phyloP scores from a whole-genome alignment of 129 eudicot genomes.

The Tagetes patula region DNA sequence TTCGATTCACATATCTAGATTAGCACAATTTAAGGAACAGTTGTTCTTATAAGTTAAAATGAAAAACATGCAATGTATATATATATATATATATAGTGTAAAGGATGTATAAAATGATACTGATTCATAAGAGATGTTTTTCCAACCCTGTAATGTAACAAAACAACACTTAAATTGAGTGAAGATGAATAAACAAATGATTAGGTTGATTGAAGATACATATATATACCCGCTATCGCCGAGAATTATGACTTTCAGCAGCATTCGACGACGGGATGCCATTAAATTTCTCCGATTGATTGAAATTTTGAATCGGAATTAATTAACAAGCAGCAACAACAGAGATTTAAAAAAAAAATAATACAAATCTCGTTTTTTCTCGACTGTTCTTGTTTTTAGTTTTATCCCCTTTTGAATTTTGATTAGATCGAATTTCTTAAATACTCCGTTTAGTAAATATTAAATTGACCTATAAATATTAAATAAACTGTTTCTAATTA shows the following conservation, averaged over 20 bases:
- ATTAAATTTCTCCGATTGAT: neutral
- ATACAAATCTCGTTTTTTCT: too few species aligned
- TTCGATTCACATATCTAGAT: constrained; percentile 52
- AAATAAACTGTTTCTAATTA: too few species aligned
- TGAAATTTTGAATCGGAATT: too few species aligned
- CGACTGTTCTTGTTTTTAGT: constrained; percentile 5
- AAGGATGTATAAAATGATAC: constrained; percentile 37
- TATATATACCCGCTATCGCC: constrained; percentile 59
- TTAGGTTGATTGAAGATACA: neutral
- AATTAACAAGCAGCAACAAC: neutral
- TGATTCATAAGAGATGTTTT: constrained; percentile 68
- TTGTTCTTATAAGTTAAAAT: too few species aligned
- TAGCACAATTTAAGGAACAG: constrained; percentile 35
- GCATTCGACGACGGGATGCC: constrained; percentile 66
- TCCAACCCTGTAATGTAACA: constrained; percentile 46
- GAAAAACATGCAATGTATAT: too few species aligned
- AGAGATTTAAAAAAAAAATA: neutral
- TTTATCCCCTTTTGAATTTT: neutral
- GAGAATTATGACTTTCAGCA: constrained; percentile 65
- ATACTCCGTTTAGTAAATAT: too few species aligned
- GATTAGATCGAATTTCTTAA: too few species aligned
- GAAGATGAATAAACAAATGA: too few species aligned
- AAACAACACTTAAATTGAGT: neutral
- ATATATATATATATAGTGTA: too few species aligned
- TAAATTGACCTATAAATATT: too few species aligned